phyloP scores from a whole-genome alignment of 352 stramenopile species.

The Saprolegnia parasitica region DNA sequence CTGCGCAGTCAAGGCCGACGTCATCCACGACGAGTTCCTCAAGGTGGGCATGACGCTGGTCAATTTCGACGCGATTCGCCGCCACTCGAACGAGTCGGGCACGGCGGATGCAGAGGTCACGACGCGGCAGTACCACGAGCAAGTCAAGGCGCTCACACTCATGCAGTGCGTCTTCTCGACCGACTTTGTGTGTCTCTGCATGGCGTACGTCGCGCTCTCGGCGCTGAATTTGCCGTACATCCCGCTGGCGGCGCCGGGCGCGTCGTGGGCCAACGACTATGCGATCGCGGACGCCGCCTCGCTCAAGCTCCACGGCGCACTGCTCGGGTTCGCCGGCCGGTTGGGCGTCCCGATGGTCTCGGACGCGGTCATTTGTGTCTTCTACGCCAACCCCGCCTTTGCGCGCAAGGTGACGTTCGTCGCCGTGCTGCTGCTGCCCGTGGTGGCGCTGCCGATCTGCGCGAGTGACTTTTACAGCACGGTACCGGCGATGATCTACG shows the following conservation, averaged over 20 bases:
- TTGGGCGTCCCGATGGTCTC: not conserved
- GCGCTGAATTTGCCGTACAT: not conserved
- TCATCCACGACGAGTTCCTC: slow-evolving; percentile 13
- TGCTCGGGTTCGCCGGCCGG: not conserved
- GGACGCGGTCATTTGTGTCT: slow-evolving; percentile 13
- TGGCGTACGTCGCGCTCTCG: slow-evolving; percentile 10
- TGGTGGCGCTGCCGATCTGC: not conserved
- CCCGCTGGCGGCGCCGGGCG: not conserved
- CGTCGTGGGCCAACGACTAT: not conserved
- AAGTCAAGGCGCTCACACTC: slow-evolving; percentile 13
- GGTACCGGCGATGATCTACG: not conserved
- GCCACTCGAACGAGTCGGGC: not conserved
- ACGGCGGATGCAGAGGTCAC: not conserved
- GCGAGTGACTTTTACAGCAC: not conserved
- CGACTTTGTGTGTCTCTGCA: slow-evolving; percentile 16
- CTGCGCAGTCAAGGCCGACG: not conserved
- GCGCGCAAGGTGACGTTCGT: slow-evolving; percentile 11
- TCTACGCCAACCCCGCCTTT: slow-evolving; percentile 20
- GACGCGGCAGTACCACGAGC: slow-evolving; percentile 2
- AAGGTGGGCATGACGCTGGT: slow-evolving; percentile 22
- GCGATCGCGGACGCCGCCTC: not conserved
- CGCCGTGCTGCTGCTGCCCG: not conserved
- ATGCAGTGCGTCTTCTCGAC: slow-evolving; percentile 3
- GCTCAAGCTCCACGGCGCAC: not conserved
- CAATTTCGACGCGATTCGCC: not conserved